Evolutionary conservation across 2,329 filamentous ascomycete genomes (phyloP).

Genomic region (Xylaria sp.): DNA sequence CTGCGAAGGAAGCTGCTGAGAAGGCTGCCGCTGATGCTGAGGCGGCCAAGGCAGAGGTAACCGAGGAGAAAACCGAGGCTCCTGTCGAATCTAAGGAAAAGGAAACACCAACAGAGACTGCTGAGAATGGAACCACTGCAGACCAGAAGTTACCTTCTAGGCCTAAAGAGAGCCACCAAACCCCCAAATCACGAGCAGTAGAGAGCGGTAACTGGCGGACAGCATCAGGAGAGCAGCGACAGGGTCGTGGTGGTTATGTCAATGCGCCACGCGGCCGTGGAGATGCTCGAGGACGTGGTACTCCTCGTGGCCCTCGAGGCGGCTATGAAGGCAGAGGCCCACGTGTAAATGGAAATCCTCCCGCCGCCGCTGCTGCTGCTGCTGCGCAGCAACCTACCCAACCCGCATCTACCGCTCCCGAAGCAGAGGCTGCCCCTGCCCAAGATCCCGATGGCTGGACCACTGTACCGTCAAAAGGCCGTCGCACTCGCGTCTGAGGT

Average conservation of each 20-base stretch:
- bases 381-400: slow-evolving; percentile 46
- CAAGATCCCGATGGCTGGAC: slow-evolving; percentile 73
- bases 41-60: slow-evolving; percentile 47
- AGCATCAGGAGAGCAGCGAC: slow-evolving; percentile 60
- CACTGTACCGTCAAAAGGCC: slow-evolving; percentile 61
- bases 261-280: slow-evolving; percentile 49
- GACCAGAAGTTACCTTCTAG: slow-evolving; percentile 62
- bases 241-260: slow-evolving; percentile 49
- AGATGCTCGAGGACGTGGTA: slow-evolving; percentile 56
- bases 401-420: slow-evolving; percentile 42
- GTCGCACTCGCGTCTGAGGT: slow-evolving; percentile 48
- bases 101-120: slow-evolving; percentile 25
- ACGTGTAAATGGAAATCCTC: slow-evolving; percentile 60
- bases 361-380: slow-evolving; percentile 45
- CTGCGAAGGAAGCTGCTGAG: slow-evolving; percentile 66
- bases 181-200: slow-evolving; percentile 64
- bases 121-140: slow-evolving; percentile 51
- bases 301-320: slow-evolving; percentile 57
- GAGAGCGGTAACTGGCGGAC: slow-evolving; percentile 72
- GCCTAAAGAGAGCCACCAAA: slow-evolving; percentile 58
- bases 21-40: slow-evolving; percentile 46
- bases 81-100: slow-evolving; percentile 39
- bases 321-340: slow-evolving; percentile 60
- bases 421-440: slow-evolving; percentile 53
- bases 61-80: slow-evolving; percentile 51